Percentiles rank a stretch among this genome's conserved stretches.
These are phyloP conservation scores for Septoria linicola DNA, from an alignment of 2,329 filamentous ascomycete genomes.

Conservation along the genomic window DNA sequence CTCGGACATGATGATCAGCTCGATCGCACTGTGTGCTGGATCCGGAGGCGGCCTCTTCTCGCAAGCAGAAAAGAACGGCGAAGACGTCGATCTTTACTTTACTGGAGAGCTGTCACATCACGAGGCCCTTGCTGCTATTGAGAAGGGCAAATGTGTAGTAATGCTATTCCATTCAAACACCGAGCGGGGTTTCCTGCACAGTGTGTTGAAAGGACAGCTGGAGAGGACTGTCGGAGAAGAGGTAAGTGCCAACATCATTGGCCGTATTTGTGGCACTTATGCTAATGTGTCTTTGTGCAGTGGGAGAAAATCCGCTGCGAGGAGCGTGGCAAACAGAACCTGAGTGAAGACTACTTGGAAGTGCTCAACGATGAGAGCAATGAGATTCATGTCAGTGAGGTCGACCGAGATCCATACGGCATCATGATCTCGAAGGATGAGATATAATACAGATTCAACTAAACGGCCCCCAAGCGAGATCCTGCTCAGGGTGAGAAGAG, in stretches of 20 bases:
- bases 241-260: background rate
- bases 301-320: conserved; percentile 53
- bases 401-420: conserved; percentile 84
- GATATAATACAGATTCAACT: conserved; percentile 17
- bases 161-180: conserved; percentile 91
- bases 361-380: conserved; percentile 55
- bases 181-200: conserved; percentile 76
- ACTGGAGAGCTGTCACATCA: conserved; percentile 95
- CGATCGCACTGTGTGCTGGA: conserved; percentile 84
- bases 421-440: conserved; percentile 56
- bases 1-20: conserved; percentile 59
- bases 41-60: conserved; percentile 77
- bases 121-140: conserved; percentile 80
- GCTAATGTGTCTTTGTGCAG: conserved; percentile 14
- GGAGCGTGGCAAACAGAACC: conserved; percentile 39
- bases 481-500: too few relatives aligned
- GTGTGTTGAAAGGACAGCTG: conserved; percentile 67
- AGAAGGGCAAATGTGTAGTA: conserved; percentile 78
- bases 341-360: conserved; percentile 45
- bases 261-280: background rate
- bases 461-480: background rate
- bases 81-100: conserved; percentile 73
- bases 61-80: conserved; percentile 46
- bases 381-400: conserved; percentile 71
- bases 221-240: conserved; percentile 57